Conservation (phyloP, 2,329 filamentous ascomycete genomes). For the Aspergillus piperis region DNA sequence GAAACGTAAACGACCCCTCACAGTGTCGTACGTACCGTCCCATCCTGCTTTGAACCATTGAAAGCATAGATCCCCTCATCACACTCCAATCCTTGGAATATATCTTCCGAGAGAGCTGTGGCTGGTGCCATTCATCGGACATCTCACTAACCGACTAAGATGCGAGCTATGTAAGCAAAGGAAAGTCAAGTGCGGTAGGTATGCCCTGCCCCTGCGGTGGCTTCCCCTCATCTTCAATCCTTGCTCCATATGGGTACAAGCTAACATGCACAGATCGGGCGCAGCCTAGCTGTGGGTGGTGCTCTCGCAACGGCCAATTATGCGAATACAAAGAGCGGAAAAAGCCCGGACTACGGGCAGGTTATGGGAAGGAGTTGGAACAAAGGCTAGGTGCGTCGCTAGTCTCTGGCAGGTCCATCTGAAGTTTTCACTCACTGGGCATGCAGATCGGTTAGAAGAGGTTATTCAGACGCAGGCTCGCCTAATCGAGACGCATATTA, state of each 20-base stretch:
- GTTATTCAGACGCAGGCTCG: conserved; percentile 67
- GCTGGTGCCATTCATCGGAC: too few species aligned
- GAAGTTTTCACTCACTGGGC: conserved; percentile 7
- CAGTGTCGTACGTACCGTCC: conserved; percentile 38
- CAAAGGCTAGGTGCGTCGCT: conserved; percentile 57
- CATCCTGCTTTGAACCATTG: not conserved
- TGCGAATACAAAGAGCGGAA: conserved; percentile 72
- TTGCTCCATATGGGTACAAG: conserved; percentile 8
- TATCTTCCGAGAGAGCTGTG: not conserved
- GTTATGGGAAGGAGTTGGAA: conserved; percentile 72
- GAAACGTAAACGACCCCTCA: conserved; percentile 42
- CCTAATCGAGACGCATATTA: conserved; percentile 62
- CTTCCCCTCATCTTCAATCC: not conserved
- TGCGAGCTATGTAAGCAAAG: conserved; percentile 49
- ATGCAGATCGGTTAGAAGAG: conserved; percentile 64
- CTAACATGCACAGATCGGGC: conserved; percentile 45
- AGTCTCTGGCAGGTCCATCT: not conserved
- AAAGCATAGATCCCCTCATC: not conserved
- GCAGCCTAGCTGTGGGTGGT: conserved; percentile 70
- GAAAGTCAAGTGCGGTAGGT: conserved; percentile 50
- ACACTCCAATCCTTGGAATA: not conserved
- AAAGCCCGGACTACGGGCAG: conserved; percentile 66
- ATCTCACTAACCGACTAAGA: conserved; percentile 31
- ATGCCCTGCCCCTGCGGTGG: not conserved
- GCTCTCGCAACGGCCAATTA: conserved; percentile 63